These are phyloP conservation scores for Waltiozyma sp. DNA, from an alignment of 1,139 yeast species.

Conservation along the genomic window DNA sequence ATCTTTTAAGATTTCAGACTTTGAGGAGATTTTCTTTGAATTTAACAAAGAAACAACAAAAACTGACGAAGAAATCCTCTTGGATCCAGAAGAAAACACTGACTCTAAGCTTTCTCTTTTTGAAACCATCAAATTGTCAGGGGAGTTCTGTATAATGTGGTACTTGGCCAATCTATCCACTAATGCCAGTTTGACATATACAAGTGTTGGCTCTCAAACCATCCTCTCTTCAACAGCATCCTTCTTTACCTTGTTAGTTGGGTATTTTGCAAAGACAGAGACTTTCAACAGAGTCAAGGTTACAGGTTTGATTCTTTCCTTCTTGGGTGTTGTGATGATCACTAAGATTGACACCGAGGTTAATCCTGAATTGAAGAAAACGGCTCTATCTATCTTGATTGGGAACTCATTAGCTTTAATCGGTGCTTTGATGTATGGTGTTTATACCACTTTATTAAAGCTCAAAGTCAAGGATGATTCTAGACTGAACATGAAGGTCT, in stretches of 20 bases:
- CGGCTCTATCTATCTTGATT: slow-evolving; percentile 33
- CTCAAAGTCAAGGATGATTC: slow-evolving; percentile 61
- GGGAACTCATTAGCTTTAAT: slow-evolving; percentile 75
- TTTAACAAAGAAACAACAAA: slow-evolving; percentile 5
- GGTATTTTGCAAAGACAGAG: slow-evolving; percentile 64
- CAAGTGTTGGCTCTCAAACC: slow-evolving; percentile 90
- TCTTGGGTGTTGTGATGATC: slow-evolving; percentile 70
- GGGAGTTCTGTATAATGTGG: slow-evolving; percentile 83
- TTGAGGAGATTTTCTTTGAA: slow-evolving; percentile 19
- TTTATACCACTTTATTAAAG: slow-evolving; percentile 82
- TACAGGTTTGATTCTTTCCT: slow-evolving; percentile 57
- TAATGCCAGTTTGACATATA: slow-evolving; percentile 76
- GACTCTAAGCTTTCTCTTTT: slow-evolving; percentile 27
- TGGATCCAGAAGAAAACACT: slow-evolving; percentile 15
- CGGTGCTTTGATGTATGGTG: slow-evolving; percentile 82
- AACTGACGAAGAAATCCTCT: slow-evolving; percentile 18
- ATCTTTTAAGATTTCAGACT: slow-evolving; percentile 15
- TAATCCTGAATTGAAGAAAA: slow-evolving; percentile 20
- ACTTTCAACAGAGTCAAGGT: slow-evolving; percentile 53
- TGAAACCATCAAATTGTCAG: slow-evolving; percentile 52
- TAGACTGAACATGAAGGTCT: slow-evolving; percentile 69
- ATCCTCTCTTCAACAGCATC: slow-evolving; percentile 86
- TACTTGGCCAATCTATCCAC: slow-evolving; percentile 80
- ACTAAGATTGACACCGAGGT: slow-evolving; percentile 45
- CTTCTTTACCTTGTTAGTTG: slow-evolving; percentile 82